Base-by-base conservation (phyloP, 2,329 filamentous ascomycete genomes). In the Fusarium nelsonii region DNA sequence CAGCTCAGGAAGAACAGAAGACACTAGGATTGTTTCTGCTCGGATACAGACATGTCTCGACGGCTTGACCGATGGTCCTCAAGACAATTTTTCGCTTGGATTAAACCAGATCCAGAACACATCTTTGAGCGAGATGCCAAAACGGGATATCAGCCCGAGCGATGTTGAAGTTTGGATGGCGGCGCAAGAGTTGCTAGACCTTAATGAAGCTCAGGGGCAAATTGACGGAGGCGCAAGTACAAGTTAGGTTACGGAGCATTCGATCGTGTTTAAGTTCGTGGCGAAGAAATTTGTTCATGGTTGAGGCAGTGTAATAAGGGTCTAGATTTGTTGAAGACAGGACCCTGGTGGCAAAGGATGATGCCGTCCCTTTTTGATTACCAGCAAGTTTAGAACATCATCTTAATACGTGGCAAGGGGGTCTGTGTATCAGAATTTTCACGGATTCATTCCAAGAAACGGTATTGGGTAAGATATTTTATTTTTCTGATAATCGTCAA, bases 141-240 rank as follows among this genome's bases (percentile, higher is more conserved):
- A 46, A 18, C 43, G 56, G 40, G 63, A 72, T 18, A 54, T 73
- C 45, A 68, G 63, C 33, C 59, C 71, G 34, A 67, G 61, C 15
- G 71, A 63, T 6, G 68, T 76, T 26, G 72, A 78, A 51, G 66
- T 79, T 33, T 78, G 78, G 78, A 74, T 74, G 59, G 75, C 73
- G 26, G 74, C 72, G 3, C 72, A 79, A 48, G 74, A 78, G 52
- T 44, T 80, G 33, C 52, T 79, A 34, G 53, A 63, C 55, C 58
- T 74, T 34, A 67, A 75, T 15, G 72, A 69, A n/a, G 32, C 32
- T n/a, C 61, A 63, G 34, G 51, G 58, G 36, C 41, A 26, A 36
- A 49, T 15, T n/a, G 55, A n/a, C 23, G 15, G 12, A 28, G 23
- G 28, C 2, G n/a, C 14, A 59, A 32, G 16, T 30, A n/a, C 20